phyloP scores from a whole-genome alignment of 495 filamentous ascomycete species.

The Hyaloscypha variabilis region DNA sequence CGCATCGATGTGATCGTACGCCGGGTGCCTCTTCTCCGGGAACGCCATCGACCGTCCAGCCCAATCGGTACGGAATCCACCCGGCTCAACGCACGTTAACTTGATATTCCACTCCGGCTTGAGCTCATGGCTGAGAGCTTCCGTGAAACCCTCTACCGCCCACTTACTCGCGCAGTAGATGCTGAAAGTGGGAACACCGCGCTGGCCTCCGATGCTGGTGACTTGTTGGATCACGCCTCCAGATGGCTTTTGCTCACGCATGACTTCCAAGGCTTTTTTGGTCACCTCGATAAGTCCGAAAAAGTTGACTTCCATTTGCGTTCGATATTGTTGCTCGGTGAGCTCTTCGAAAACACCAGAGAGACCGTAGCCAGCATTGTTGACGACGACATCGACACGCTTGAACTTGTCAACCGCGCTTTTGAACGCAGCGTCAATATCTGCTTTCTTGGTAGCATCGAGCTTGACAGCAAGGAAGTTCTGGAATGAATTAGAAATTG shows the following conservation, averaged over 20 bases:
- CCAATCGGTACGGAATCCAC: conserved; percentile 42
- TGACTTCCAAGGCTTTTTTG: conserved; percentile 44
- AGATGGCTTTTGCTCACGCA: conserved; percentile 43
- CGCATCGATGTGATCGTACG: conserved; percentile 47
- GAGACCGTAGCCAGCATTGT: conserved; percentile 57
- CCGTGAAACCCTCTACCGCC: conserved; percentile 58
- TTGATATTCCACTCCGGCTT: conserved; percentile 51
- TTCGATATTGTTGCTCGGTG: conserved; percentile 40
- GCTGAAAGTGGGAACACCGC: conserved; percentile 45
- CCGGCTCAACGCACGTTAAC: conserved; percentile 39
- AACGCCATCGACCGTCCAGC: conserved; percentile 36
- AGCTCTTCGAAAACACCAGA: conserved; percentile 50
- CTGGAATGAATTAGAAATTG: conserved; percentile 35
- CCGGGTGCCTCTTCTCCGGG: conserved; percentile 40
- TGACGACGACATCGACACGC: conserved; percentile 57
- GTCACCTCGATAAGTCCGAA: conserved; percentile 52
- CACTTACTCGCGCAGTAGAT: conserved; percentile 62
- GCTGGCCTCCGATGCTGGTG: conserved; percentile 52
- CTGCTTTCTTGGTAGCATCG: conserved; percentile 49
- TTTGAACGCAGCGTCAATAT: conserved; percentile 45
- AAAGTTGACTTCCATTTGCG: conserved; percentile 55
- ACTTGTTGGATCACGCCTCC: conserved; percentile 59
- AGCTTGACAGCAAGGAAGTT: conserved; percentile 44
- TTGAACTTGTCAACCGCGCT: conserved; percentile 37
- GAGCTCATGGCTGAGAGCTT: conserved; percentile 52